Evolutionary conservation across 352 stramenopile genomes (phyloP), one percentile per base, ranked within the genome.

Genomic region (Pythium rishiriense): DNA sequence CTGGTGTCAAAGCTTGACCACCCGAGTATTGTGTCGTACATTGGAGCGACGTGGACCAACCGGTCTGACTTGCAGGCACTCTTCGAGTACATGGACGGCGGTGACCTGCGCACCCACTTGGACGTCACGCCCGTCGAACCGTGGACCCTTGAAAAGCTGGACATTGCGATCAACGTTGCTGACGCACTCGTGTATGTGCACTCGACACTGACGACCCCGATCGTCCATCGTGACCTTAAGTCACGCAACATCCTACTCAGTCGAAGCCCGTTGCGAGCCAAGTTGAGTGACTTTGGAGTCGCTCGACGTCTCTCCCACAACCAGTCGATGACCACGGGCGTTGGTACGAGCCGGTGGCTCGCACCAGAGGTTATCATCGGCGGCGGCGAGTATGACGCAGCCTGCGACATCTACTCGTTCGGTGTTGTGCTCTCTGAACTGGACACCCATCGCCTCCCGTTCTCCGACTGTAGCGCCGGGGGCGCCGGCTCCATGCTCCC

Each of bases 201-300:
- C 48, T 24, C 47, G n/a, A 22, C 28, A 28, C 12, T 49, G 47
- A 35, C 7, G 48, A 58, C 49, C 45, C 57, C 15, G 17, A 50
- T 81, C 14, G 37, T 83, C 4, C 75, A 83, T 60, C 75, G 75
- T 8, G 75, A 83, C 45, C 66, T 83, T 57, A 79, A 79, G 65
- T 81, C 75, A 12, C 69, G 68, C 37, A 81, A 83, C 50, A 49
- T 80, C 11, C 48, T 84, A 45, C 35, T 83, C 11, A 41, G 25
- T 7, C 9, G 7, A 3, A 17, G 7, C 25, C 21, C 11, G 43
- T 4, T 42, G 1, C 24, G 21, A 14, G 47, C 58, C 35, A 65
- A 65, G 47, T n/a, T 65, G 17, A 59, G 47, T 24, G 58, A 59
- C 58, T 65, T 65, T 56, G 58, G 58, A 12, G 28, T 53, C 3